Evolutionary conservation across 2,329 filamentous ascomycete species (phyloP).

Genomic region (Cladosporium sp.): DNA sequence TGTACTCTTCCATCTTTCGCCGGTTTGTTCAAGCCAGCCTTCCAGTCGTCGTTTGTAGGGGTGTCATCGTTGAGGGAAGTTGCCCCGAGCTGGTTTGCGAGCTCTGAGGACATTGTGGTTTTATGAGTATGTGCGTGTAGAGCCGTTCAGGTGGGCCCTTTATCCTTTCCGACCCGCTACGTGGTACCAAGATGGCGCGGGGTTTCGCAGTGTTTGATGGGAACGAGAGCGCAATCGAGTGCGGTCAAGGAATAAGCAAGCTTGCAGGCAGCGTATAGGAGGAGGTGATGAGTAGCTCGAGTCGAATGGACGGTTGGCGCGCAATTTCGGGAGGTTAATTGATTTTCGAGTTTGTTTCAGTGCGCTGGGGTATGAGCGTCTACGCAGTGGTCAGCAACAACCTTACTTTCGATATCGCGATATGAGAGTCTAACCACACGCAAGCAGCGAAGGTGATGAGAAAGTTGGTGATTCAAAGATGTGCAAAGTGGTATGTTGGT

Average conservation of each 20-base stretch:
- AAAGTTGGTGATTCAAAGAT: not conserved
- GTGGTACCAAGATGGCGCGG: constrained; percentile 1
- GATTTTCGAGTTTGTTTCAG: constrained; percentile 4
- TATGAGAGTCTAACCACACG: not conserved
- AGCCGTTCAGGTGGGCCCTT: constrained; percentile 2
- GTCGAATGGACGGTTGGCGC: constrained; percentile 10
- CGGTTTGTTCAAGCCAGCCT: constrained; percentile 67
- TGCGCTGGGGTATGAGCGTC: not conserved
- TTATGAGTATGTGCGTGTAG: constrained; percentile 5
- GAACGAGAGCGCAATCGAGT: not conserved
- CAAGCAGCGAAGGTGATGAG: constrained; percentile 4
- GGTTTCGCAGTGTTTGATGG: not conserved
- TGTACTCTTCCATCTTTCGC: constrained; percentile 72
- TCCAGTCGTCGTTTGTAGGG: constrained; percentile 54
- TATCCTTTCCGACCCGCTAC: not conserved
- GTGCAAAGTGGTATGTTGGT: constrained; percentile 4
- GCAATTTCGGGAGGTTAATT: constrained; percentile 9
- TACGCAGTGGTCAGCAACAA: constrained; percentile 4
- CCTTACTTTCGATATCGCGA: not conserved
- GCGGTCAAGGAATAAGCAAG: not conserved
- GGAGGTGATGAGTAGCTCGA: constrained; percentile 5
- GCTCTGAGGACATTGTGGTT: constrained; percentile 45
- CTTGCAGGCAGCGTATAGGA: not conserved
- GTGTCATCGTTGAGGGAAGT: constrained; percentile 49
- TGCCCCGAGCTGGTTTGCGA: constrained; percentile 54